Evolutionary conservation across 768 basidiomycete genomes (phyloP), one percentile per base, ranked within the genome.

Genomic region (Trametes gibbosa): DNA sequence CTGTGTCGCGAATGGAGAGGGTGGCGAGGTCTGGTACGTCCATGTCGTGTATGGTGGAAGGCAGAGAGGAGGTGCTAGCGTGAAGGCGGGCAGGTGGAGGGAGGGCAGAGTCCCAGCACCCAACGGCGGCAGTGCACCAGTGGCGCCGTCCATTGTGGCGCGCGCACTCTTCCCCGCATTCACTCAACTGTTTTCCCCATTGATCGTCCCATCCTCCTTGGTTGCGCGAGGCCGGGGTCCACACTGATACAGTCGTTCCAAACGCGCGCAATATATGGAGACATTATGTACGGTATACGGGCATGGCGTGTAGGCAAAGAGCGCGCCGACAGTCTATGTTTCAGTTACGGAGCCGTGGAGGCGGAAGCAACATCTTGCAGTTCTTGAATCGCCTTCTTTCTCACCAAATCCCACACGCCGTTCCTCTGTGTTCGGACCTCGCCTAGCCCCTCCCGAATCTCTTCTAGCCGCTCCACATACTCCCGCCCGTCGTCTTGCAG

Each of bases 401-500:
- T 82, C 51, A 92, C 86, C 69, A 85, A 72, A 58, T 84, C 81
- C 92, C 92, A 95, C 19, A 94, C 79, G 10, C 79, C 76, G 68
- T 87, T 80, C 54, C 91, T 77, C 68, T 92, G 89, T 2, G 81
- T 80, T 54, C 85, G 76, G 29, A 89, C 81, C 63, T 89, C 86
- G 5, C 92, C 92, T 55, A 94, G 70, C 2, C 84, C 84, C 64
- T 94, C 90, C 53, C 92, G 74, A 53, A 95, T 90, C 70, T 95
- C 92, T 66, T 89, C 83, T 53, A 95, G 72, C 25, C 92, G 82
- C 67, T 93, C 92, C 5, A 89, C 84, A 68, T 94, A 95, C 71
- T 94, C 92, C 45, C 90, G 78, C 5, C 88, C 89, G 65, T 95
- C 92, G 66, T 94, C 92, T 64, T 90, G 87, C 21, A 95, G 75